Percentiles rank a stretch among this genome's conserved stretches.
Conservation (phyloP, 768 basidiomycete species). For the Amyloporia xantha region DNA sequence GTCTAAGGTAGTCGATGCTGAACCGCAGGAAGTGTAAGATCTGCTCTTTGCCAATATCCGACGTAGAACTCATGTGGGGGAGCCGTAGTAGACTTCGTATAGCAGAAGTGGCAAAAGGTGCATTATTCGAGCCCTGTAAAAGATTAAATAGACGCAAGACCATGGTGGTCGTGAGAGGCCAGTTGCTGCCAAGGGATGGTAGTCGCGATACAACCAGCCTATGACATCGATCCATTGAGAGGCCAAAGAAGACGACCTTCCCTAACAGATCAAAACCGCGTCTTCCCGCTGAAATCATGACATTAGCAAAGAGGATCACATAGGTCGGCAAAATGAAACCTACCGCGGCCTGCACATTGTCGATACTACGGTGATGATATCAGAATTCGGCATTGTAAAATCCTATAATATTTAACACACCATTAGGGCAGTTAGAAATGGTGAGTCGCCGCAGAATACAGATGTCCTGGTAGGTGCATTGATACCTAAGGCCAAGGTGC, state of each 20-base stretch:
- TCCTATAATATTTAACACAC: conserved; percentile 30
- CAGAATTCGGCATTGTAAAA: neutral
- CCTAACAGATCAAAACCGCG: conserved; percentile 66
- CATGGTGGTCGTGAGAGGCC: conserved; percentile 63
- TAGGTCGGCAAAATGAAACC: neutral
- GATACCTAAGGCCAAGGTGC: conserved; percentile 67
- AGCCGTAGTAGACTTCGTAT: conserved; percentile 48
- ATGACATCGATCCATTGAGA: conserved; percentile 56
- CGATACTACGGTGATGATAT: conserved; percentile 42
- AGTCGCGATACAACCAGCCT: conserved; percentile 57
- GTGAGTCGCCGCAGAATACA: conserved; percentile 58
- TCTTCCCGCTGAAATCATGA: conserved; percentile 43
- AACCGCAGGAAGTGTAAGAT: conserved; percentile 62
- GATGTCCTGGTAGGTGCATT: conserved; percentile 67
- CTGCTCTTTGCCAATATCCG: conserved; percentile 47
- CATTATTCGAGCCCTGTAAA: conserved; percentile 50
- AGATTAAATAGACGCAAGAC: conserved; percentile 59
- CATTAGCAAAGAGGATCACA: no score
- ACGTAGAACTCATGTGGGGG: conserved; percentile 53
- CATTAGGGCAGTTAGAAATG: conserved; percentile 53
- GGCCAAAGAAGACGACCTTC: conserved; percentile 67
- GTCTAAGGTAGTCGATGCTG: conserved; percentile 64
- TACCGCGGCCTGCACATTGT: conserved; percentile 58
- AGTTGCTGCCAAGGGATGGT: conserved; percentile 55
- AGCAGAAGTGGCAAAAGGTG: conserved; percentile 41